Conservation (phyloP, 371 early-diverging fungal genomes). For the Thermomucor indicae-seudaticae region DNA sequence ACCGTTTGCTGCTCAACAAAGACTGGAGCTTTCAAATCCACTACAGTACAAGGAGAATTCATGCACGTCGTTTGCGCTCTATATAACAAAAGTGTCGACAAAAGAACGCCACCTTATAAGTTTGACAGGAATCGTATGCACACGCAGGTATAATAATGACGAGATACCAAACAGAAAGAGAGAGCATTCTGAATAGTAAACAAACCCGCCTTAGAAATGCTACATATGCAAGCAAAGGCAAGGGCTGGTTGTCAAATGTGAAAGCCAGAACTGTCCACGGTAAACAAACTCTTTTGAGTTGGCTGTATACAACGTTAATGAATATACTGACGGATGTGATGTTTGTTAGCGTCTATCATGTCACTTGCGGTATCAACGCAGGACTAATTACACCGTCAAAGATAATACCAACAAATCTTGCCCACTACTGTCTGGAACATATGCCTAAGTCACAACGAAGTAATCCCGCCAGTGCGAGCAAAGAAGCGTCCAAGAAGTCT, state of each 20-base stretch:
- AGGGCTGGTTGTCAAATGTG: constrained; percentile 28
- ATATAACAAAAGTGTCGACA: constrained; percentile 35
- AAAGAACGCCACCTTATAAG: constrained; percentile 33
- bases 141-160: constrained; percentile 18
- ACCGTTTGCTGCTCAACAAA: constrained; percentile 43
- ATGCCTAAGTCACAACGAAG: too few relatives aligned
- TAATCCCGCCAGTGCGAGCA: too few relatives aligned
- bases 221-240: constrained; percentile 19
- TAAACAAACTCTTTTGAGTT: constrained; percentile 5
- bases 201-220: constrained; percentile 14
- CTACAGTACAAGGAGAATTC: constrained; percentile 37
- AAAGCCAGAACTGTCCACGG: constrained; percentile 20
- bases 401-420: not conserved
- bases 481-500: too few relatives aligned
- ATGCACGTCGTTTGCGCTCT: constrained; percentile 56
- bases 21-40: constrained; percentile 48
- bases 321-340: not conserved
- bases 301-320: not conserved
- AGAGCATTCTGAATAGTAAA: too few relatives aligned
- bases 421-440: not conserved
- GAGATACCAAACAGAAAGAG: too few relatives aligned
- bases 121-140: constrained; percentile 18
- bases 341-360: constrained; percentile 22
- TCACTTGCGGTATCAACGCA: constrained; percentile 25
- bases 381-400: constrained; percentile 9